A percentile compares a stretch with the other conserved stretches of the same genome.
These are phyloP conservation scores for Spatholobus suberectus DNA, from an alignment of 306 rosid genomes.

Conservation along the genomic window DNA sequence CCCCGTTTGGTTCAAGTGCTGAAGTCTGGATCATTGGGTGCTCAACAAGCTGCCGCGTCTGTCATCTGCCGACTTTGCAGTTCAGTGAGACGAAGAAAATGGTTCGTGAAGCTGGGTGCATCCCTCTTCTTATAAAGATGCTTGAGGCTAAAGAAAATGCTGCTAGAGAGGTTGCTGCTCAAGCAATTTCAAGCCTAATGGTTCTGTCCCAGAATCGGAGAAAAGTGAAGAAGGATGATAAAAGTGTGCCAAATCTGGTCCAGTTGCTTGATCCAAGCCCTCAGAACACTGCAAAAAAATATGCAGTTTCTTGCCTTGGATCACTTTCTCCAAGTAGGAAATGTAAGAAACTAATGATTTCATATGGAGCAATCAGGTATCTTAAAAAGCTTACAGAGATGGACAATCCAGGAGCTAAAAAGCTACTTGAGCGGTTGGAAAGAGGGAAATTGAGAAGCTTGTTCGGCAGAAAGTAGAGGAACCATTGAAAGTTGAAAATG, in stretches of 20 bases:
- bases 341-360: constrained; percentile 88
- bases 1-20: constrained; percentile 73
- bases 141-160: constrained; percentile 84
- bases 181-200: constrained; percentile 76
- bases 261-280: constrained; percentile 90
- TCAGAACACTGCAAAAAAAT: constrained; percentile 84
- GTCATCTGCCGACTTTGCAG: constrained; percentile 67
- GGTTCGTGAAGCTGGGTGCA: constrained; percentile 79
- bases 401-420: constrained; percentile 93
- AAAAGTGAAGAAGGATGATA: constrained; percentile 78
- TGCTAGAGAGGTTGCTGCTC: constrained; percentile 76
- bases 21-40: constrained; percentile 75
- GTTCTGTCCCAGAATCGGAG: constrained; percentile 65
- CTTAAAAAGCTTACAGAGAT: constrained; percentile 90
- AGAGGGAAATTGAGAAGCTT: constrained; percentile 89
- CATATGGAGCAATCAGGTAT: constrained; percentile 96
- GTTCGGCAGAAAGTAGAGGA: constrained; percentile 69
- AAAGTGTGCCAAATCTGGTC: constrained; percentile 85
- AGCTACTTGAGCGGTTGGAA: constrained; percentile 83
- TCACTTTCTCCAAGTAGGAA: constrained; percentile 72
- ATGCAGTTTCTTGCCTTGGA: constrained; percentile 82
- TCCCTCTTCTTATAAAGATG: constrained; percentile 76
- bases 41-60: constrained; percentile 75
- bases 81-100: constrained; percentile 68
- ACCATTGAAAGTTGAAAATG: constrained; percentile 14